A percentile compares a stretch with the other conserved stretches of the same genome.
phyloP scores from a whole-genome alignment of 495 filamentous ascomycete genomes.

The Xylaria grammica region DNA sequence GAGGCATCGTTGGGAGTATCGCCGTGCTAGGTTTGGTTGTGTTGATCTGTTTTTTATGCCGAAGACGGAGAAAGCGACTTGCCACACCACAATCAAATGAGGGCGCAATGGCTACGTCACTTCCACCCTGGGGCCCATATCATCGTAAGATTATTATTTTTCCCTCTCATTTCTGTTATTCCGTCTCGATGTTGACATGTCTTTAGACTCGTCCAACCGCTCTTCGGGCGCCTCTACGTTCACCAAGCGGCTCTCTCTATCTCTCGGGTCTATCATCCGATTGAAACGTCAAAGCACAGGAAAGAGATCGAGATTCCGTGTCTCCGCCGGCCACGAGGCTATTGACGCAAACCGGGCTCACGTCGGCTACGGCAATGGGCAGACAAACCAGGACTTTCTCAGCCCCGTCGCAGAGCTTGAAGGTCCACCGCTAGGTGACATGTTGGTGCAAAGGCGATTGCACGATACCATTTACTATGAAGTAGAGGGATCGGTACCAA shows the following conservation, averaged over 20 bases:
- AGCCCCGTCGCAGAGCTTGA: constrained; percentile 10
- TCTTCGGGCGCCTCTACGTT: neutral
- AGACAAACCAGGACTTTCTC: neutral
- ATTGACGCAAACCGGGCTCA: neutral
- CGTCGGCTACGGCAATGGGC: neutral
- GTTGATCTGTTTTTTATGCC: constrained; percentile 14
- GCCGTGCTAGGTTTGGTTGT: constrained; percentile 11
- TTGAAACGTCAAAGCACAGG: neutral
- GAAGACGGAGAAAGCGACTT: neutral
- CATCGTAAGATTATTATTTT: neutral
- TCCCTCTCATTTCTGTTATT: neutral
- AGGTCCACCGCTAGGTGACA: neutral
- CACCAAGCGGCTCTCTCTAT: neutral
- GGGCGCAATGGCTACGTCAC: neutral
- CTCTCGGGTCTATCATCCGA: constrained; percentile 13
- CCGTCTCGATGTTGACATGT: neutral
- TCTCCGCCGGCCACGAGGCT: neutral
- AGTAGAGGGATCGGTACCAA: constrained; percentile 2
- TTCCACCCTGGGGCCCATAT: constrained; percentile 8
- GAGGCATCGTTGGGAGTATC: constrained; percentile 21
- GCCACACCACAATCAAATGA: neutral
- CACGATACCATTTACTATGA: constrained; percentile 7
- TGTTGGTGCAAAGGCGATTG: neutral
- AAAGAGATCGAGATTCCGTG: neutral
- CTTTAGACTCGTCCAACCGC: neutral